A percentile compares a stretch with the other conserved stretches of the same genome.
These are phyloP conservation scores for Sclerotinia borealis DNA, from an alignment of 2,329 filamentous ascomycete genomes.

Conservation along the genomic window DNA sequence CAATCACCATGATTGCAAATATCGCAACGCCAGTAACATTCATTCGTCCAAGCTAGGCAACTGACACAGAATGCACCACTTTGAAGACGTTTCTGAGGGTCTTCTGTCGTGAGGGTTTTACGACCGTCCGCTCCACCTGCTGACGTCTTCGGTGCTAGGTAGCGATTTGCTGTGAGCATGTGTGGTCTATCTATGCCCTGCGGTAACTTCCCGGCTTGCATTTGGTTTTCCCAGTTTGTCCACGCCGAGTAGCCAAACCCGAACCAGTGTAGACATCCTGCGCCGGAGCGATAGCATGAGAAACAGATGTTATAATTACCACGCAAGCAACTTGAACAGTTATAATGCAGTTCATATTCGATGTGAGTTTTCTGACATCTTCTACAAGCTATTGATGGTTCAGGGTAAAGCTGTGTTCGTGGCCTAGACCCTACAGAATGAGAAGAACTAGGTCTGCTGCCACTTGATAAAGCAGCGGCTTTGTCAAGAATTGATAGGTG, in stretches of 20 bases:
- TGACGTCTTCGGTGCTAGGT: conserved; percentile 43
- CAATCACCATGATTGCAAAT: conserved; percentile 87
- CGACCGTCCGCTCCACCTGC: conserved; percentile 50
- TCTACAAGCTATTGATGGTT: conserved; percentile 69
- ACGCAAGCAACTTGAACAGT: conserved; percentile 63
- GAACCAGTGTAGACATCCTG: conserved; percentile 81
- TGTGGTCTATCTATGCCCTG: conserved; percentile 45
- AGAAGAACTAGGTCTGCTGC: conserved; percentile 29
- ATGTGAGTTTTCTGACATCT: conserved; percentile 66
- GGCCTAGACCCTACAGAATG: conserved; percentile 28
- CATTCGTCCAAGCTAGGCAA: conserved; percentile 68
- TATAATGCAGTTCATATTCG: conserved; percentile 81
- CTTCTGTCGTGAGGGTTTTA: conserved; percentile 56
- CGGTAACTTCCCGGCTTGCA: conserved; percentile 28
- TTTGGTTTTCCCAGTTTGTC: conserved; percentile 55
- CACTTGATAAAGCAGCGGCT: conserved; percentile 28
- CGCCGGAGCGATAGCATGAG: conserved; percentile 68
- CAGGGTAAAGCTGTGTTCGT: conserved; percentile 47
- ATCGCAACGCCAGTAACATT: conserved; percentile 86
- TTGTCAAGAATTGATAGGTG: conserved; percentile 26
- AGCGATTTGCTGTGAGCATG: conserved; percentile 53
- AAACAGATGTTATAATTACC: conserved; percentile 76
- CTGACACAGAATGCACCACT: conserved; percentile 78
- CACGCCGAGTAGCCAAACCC: conserved; percentile 75
- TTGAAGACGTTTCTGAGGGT: conserved; percentile 63